Conservation (phyloP, 2,329 filamentous ascomycete species). For the Nemania diffusa region DNA sequence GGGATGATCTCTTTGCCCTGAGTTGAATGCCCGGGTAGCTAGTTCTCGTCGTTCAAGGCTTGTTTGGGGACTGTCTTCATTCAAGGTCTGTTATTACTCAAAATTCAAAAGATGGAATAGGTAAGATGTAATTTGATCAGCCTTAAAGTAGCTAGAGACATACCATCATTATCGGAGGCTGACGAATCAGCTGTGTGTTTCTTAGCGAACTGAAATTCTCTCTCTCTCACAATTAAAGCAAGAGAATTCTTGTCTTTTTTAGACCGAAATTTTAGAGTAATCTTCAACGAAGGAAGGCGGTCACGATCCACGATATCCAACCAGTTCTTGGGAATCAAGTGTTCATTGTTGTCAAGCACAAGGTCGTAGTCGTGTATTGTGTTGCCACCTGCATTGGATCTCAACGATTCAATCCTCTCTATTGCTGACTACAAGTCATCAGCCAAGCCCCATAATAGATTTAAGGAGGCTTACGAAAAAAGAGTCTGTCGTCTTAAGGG, state of each 20-base stretch:
- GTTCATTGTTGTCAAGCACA: constrained; percentile 19
- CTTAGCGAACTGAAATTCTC: neutral
- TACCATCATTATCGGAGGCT: constrained; percentile 11
- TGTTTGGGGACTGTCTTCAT: neutral
- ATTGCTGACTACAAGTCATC: constrained; percentile 5
- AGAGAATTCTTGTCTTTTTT: neutral
- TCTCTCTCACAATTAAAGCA: constrained; percentile 1
- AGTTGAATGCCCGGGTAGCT: neutral
- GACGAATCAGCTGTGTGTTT: neutral
- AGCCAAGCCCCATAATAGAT: neutral
- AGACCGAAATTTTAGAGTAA: constrained; percentile 7
- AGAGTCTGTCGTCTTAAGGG: constrained; percentile 23
- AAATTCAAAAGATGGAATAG: neutral
- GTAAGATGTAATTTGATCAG: neutral
- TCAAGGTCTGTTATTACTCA: neutral
- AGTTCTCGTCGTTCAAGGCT: neutral
- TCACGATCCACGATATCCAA: constrained; percentile 21
- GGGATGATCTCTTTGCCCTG: neutral
- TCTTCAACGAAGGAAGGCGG: constrained; percentile 9
- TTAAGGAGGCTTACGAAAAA: constrained; percentile 15
- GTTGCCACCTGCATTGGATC: constrained; percentile 17
- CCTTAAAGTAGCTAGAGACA: neutral
- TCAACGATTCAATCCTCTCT: constrained; percentile 9
- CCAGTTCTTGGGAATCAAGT: constrained; percentile 26
- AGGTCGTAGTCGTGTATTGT: constrained; percentile 17